phyloP scores from a whole-genome alignment of 345 rosid species.

The Aquilaria yunnanensis region DNA sequence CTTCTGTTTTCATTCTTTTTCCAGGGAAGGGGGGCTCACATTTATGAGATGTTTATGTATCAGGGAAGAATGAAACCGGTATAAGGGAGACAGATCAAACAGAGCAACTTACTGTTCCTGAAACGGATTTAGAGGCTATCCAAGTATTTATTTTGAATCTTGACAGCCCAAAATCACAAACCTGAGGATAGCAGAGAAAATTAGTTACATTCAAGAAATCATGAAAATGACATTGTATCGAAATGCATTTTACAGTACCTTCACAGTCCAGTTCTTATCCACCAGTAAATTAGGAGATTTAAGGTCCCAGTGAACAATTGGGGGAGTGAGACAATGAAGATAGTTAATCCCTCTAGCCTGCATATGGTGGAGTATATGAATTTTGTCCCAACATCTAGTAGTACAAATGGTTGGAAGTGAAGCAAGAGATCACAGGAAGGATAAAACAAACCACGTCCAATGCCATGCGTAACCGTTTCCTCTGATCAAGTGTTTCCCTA shows the following conservation, averaged over 20 bases:
- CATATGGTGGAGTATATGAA: constrained; percentile 10
- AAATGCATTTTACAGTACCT: constrained; percentile 31
- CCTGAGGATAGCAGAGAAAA: constrained; percentile 23
- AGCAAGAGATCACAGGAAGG: neutral
- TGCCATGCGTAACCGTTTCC: constrained; percentile 81
- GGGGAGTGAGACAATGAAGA: constrained; percentile 75
- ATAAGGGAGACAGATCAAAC: neutral
- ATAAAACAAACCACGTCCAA: constrained; percentile 64
- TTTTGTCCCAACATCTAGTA: neutral
- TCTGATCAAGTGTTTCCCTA: constrained; percentile 69
- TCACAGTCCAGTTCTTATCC: constrained; percentile 88
- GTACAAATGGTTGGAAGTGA: neutral
- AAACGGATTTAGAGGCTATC: constrained; percentile 49
- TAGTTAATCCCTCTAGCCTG: constrained; percentile 94
- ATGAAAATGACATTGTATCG: neutral
- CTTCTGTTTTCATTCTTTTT: neutral
- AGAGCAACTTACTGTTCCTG: constrained; percentile 45
- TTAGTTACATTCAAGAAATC: neutral
- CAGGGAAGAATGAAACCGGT: neutral
- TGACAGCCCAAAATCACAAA: constrained; percentile 58
- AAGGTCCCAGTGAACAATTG: constrained; percentile 90
- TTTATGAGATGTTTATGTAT: neutral
- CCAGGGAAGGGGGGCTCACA: neutral
- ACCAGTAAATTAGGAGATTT: constrained; percentile 86
- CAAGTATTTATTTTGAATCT: constrained; percentile 46